These are phyloP conservation scores for Teratosphaeria epicoccoides DNA, from an alignment of 2,329 filamentous ascomycete genomes.

Conservation along the genomic window DNA sequence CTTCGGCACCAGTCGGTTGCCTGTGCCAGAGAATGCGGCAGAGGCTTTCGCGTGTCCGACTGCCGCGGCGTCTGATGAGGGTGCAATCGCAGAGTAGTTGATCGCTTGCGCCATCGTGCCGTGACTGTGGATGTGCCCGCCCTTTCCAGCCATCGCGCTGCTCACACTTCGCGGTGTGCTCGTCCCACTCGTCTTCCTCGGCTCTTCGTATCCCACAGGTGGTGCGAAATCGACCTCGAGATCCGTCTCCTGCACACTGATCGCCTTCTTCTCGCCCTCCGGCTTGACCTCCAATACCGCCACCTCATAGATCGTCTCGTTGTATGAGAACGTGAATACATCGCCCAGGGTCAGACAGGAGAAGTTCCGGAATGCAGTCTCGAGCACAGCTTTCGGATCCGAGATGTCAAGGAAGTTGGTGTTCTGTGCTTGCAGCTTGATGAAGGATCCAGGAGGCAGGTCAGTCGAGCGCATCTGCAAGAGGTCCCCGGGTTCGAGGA, in stretches of 20 bases:
- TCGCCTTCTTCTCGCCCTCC: slow-evolving; percentile 66
- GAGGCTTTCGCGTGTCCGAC: slow-evolving; percentile 52
- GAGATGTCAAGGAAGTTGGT: slow-evolving; percentile 91
- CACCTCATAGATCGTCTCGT: slow-evolving; percentile 86
- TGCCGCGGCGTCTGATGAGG: slow-evolving; percentile 56
- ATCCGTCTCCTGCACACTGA: slow-evolving; percentile 94
- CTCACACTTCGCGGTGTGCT: slow-evolving; percentile 64
- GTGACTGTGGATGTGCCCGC: slow-evolving; percentile 68
- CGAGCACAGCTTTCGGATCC: slow-evolving; percentile 91
- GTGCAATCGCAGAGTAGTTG: slow-evolving; percentile 86
- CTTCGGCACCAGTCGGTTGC: slow-evolving; percentile 73
- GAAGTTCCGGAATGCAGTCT: slow-evolving; percentile 94
- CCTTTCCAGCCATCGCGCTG: slow-evolving; percentile 44
- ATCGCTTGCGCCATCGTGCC: slow-evolving; percentile 97
- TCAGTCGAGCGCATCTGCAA: slow-evolving; percentile 93
- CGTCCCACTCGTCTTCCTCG: slow-evolving; percentile 66
- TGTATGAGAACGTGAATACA: slow-evolving; percentile 93
- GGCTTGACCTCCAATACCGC: slow-evolving; percentile 91
- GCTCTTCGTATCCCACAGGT: slow-evolving; percentile 88
- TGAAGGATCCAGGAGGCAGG: slow-evolving; percentile 76
- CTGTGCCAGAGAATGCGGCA: slow-evolving; percentile 69
- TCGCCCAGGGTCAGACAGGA: slow-evolving; percentile 87
- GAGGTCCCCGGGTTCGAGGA: slow-evolving; percentile 83
- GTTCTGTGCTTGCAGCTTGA: slow-evolving; percentile 93
- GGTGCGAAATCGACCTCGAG: slow-evolving; percentile 92